Percentiles rank a stretch among this genome's conserved stretches.
These are phyloP conservation scores for Ruellia speciosa DNA, from an alignment of 305 asterid genomes.

Conservation along the genomic window DNA sequence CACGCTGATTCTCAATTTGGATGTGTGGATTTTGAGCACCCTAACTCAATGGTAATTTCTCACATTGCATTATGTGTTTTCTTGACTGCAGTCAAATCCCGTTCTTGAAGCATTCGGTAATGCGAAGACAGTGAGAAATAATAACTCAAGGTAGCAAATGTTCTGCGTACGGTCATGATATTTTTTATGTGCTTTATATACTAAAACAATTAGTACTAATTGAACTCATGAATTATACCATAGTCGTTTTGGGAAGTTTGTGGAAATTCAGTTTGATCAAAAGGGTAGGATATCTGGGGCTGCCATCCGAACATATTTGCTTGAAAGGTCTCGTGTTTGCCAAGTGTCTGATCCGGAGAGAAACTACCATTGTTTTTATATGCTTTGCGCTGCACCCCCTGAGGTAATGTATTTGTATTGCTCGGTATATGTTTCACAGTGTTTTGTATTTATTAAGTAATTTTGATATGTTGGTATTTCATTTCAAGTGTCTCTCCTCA, in stretches of 20 bases:
- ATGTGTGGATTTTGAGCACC: too few species aligned
- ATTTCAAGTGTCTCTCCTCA: not conserved
- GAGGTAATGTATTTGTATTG: slow-evolving; percentile 38
- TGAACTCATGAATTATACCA: not conserved
- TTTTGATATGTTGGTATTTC: too few species aligned
- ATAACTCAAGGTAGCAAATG: slow-evolving; percentile 55
- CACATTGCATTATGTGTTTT: not conserved
- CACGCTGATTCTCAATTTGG: too few species aligned
- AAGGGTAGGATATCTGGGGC: slow-evolving; percentile 80
- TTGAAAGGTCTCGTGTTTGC: slow-evolving; percentile 89
- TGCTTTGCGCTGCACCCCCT: slow-evolving; percentile 85
- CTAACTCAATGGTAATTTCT: too few species aligned
- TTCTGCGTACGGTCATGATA: not conserved
- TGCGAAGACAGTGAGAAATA: slow-evolving; percentile 65
- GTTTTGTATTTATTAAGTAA: too few species aligned
- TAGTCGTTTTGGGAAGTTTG: slow-evolving; percentile 90
- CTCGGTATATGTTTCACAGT: too few species aligned
- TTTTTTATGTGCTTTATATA: slow-evolving; percentile 5
- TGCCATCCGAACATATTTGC: slow-evolving; percentile 80
- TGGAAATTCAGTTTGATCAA: slow-evolving; percentile 78
- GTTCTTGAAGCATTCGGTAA: slow-evolving; percentile 73
- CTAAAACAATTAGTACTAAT: slow-evolving; percentile 1
- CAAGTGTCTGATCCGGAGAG: slow-evolving; percentile 90
- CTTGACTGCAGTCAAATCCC: slow-evolving; percentile 59
- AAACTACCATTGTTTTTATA: slow-evolving; percentile 81